A percentile compares a stretch with the other conserved stretches of the same genome.
Conservation (phyloP, 257 asterid genomes). For the Mentha longifolia region DNA sequence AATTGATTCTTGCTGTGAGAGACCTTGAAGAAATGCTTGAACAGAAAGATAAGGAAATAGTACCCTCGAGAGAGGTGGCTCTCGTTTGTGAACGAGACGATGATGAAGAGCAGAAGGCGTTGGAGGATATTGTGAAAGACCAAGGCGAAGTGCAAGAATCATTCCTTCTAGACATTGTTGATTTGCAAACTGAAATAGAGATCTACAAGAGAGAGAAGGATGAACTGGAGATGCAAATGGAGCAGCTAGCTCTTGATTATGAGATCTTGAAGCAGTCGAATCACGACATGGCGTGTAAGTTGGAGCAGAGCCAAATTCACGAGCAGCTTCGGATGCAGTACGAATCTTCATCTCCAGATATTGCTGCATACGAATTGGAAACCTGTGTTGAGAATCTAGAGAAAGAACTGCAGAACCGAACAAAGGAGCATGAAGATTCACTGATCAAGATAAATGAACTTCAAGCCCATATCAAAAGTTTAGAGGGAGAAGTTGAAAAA, state of each 20-base stretch:
- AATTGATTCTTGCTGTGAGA: constrained; percentile 83
- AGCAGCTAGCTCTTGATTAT: constrained; percentile 94
- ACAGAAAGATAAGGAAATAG: constrained; percentile 59
- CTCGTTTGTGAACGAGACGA: constrained; percentile 47
- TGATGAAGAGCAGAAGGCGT: constrained; percentile 81
- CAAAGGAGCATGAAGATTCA: constrained; percentile 47
- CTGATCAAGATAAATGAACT: constrained; percentile 51
- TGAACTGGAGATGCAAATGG: constrained; percentile 89
- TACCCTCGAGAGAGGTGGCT: constrained; percentile 33
- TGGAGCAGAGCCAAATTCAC: constrained; percentile 82
- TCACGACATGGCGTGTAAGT: constrained; percentile 65
- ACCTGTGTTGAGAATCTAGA: constrained; percentile 62
- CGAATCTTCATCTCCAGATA: constrained; percentile 69
- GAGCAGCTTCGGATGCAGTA: constrained; percentile 86
- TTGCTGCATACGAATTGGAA: constrained; percentile 52
- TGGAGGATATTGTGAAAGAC: constrained; percentile 77
- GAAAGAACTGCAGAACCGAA: constrained; percentile 50
- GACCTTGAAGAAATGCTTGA: constrained; percentile 91
- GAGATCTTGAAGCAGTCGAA: constrained; percentile 94
- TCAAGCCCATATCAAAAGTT: constrained; percentile 52
- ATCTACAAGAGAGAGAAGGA: constrained; percentile 74
- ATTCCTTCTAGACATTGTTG: constrained; percentile 60
- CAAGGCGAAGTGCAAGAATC: constrained; percentile 60
- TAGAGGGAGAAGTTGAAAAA: constrained; percentile 79
- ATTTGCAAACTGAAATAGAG: constrained; percentile 68